Evolutionary conservation across 495 filamentous ascomycete genomes (phyloP).

Genomic region (Aspergillus taichungensis): DNA sequence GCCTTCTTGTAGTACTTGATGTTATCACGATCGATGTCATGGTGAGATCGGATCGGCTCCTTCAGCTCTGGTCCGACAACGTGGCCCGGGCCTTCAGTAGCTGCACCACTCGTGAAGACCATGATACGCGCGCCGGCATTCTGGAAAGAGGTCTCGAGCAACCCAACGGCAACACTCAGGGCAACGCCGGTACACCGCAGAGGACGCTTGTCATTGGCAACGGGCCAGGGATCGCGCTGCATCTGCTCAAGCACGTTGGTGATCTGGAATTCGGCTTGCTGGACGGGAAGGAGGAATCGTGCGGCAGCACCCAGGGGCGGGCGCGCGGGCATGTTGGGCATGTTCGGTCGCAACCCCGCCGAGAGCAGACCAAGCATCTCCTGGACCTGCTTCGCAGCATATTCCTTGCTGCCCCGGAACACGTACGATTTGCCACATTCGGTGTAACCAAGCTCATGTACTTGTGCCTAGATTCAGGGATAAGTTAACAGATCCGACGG

Average conservation of each 20-base stretch:
- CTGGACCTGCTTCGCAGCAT: slow-evolving; percentile 91
- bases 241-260: slow-evolving; percentile 95
- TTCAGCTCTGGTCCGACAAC: slow-evolving; percentile 96
- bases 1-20: slow-evolving; percentile 99
- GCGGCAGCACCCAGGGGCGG: slow-evolving; percentile 74
- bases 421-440: slow-evolving; percentile 99
- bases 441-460: slow-evolving; percentile 96
- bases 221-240: slow-evolving; percentile 97
- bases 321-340: slow-evolving; percentile 72
- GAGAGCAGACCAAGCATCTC: slow-evolving; percentile 88
- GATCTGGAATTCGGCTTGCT: slow-evolving; percentile 96
- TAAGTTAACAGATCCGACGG: slow-evolving; percentile 20
- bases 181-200: slow-evolving; percentile 94
- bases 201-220: slow-evolving; percentile 85
- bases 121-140: slow-evolving; percentile 94
- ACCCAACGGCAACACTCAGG: slow-evolving; percentile 84
- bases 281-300: slow-evolving; percentile 88
- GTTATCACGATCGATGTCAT: slow-evolving; percentile 97
- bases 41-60: slow-evolving; percentile 96
- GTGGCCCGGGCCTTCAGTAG: slow-evolving; percentile 93
- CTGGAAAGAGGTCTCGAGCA: slow-evolving; percentile 90
- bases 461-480: slow-evolving; percentile 57
- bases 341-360: slow-evolving; percentile 62
- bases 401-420: slow-evolving; percentile 97
- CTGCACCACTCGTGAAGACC: slow-evolving; percentile 92